Base-by-base conservation (phyloP, 108 stramenopile species). In the Schizochytrium sp. region DNA sequence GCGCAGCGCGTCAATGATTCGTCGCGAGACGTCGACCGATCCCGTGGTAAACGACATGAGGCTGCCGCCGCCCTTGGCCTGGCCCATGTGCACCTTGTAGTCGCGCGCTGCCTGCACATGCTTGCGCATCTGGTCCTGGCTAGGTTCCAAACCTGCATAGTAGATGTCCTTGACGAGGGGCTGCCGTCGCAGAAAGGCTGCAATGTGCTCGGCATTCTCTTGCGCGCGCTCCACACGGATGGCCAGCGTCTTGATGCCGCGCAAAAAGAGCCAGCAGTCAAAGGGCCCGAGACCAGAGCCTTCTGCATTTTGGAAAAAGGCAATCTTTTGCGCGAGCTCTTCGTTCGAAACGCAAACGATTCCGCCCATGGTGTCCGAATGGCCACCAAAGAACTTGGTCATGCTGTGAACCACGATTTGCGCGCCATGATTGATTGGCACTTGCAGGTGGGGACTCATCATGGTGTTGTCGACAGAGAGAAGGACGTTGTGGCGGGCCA, bases 21-120 rank as follows among this genome's bases (percentile, higher is more conserved):
- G 92, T 48, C 88, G 90, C 14, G 91, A 90, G 29, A 92, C 44
- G 21, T 72, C 72, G 10, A 91, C 72, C 41, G 60, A 72, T 0
- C 93, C 93, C 1, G 92, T 93, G 16, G 90, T 88, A 89, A 93
- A 92, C 88, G 90, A 91, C 16, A 93, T 88, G 19, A 93, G 90
- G 59, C 91, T 89, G 58, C 93, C 93, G 48, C 89, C 91, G 23
- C 93, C 93, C 28, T 23, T 87, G n/a, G 92, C 92, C 87, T 93
- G 93, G 3, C 41, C 8, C 57, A 58, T 18, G 58, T 89, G 89
- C n/a, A 83, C 8, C 5, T 57, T 72, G 21, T 25, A 25, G 57
- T 69, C 89, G 5, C 19, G 5, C n/a, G 58, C 29, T 6, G 41
- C 59, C 41, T 60, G 87, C 8, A 23, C 44, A 16, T 59, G 29